Evolutionary conservation across 2,329 filamentous ascomycete genomes (phyloP).

Genomic region (Bipolaris oryzae): DNA sequence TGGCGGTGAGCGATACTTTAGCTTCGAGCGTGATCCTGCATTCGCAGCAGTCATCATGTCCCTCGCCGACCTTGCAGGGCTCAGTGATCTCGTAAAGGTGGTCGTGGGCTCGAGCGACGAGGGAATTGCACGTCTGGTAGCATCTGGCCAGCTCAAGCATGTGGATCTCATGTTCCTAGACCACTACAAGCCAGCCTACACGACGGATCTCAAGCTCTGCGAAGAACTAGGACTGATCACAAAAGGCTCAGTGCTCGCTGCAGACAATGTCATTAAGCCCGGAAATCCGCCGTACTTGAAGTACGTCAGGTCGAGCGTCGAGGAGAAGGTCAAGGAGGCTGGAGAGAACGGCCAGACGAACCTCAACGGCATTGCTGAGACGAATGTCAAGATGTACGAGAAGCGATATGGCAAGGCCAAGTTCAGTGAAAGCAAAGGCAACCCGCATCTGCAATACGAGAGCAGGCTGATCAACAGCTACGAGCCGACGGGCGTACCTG

Average conservation of each 20-base stretch:
- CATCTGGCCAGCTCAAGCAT: constrained; percentile 58
- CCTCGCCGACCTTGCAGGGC: constrained; percentile 74
- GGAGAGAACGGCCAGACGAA: constrained; percentile 44
- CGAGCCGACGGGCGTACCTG: constrained; percentile 70
- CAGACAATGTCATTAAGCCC: constrained; percentile 74
- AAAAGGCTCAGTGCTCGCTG: constrained; percentile 67
- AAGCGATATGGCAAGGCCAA: constrained; percentile 55
- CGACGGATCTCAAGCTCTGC: constrained; percentile 75
- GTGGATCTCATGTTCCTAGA: constrained; percentile 80
- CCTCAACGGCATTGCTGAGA: constrained; percentile 51
- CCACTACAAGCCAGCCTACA: constrained; percentile 79
- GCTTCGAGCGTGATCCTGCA: constrained; percentile 74
- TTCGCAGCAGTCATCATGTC: constrained; percentile 73
- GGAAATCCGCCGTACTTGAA: constrained; percentile 73
- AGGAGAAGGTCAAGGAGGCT: constrained; percentile 62
- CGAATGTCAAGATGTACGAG: constrained; percentile 56
- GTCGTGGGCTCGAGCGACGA: constrained; percentile 71
- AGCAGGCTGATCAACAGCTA: constrained; percentile 68
- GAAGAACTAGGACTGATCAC: constrained; percentile 71
- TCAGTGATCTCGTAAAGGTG: constrained; percentile 72
- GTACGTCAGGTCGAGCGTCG: constrained; percentile 70
- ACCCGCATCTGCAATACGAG: constrained; percentile 70
- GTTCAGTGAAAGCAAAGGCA: constrained; percentile 56
- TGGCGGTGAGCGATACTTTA: constrained; percentile 71
- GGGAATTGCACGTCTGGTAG: constrained; percentile 66